Evolutionary conservation across 257 asterid species (phyloP), one percentile per base, ranked within the genome.

Genomic region (Gentiana macrophylla): DNA sequence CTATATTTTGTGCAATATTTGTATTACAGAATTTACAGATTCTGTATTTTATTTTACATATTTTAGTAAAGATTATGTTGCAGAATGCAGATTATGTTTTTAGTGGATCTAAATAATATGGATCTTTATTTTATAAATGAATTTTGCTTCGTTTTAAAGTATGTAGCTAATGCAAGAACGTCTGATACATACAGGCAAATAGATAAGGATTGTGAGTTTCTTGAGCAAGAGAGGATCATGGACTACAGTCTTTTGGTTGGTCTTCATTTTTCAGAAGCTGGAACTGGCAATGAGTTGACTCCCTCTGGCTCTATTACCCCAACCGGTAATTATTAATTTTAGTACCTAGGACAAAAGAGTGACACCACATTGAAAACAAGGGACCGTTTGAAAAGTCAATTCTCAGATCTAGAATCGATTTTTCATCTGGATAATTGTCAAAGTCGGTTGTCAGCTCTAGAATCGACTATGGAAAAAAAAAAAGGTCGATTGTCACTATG

Each of bases 241-340:
- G 77, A 74, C 52, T 74, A 74, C 48, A 74, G 80, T 63, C 77
- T 74, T 57, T 58, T 74, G 32, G 80, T 74, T 35, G 80, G 80
- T 34, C 65, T 74, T 10, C 80, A 74, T 47, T 74, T 70, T 43
- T 57, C 61, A 67, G 80, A 67, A 61, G 59, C 71, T 43, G 13
- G 34, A 49, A 65, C 34, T 56, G 38, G 63, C 43, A 58, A 34
- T 13, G 71, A 67, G 8, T 66, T 52, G 50, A 61, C 71, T 8
- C 57, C 76, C 24, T 46, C 65, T 41, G 76, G 66, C 35, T 67
- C 52, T 58, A 56, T 12, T 11, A 63, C 80, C 3, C 80, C 80
- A 4, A 63, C 61, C 6, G 80, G 80, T 74, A 62, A 41, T 10
- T 5, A 41, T 10, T 41, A 41, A 3, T 41, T 41, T 10, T 41